Evolutionary conservation across 192 early-diverging fungal genomes (phyloP).

Genomic region (Linnemannia exigua): DNA sequence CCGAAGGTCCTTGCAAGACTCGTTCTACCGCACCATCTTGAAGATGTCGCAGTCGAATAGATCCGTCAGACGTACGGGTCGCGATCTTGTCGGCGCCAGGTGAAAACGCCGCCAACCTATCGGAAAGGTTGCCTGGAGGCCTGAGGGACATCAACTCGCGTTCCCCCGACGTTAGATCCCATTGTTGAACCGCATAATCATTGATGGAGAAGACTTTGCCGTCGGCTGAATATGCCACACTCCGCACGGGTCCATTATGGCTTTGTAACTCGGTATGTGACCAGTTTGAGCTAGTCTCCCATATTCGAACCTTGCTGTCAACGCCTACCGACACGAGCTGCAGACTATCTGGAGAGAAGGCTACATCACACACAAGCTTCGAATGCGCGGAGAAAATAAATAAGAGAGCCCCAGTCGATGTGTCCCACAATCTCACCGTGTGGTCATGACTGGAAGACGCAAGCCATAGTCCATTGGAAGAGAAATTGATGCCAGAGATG

Average conservation of each 20-base stretch:
- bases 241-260: not conserved
- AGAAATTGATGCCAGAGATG: not conserved
- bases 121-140: not conserved
- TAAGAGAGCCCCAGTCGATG: not conserved
- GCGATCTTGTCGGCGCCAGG: not conserved
- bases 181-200: not conserved
- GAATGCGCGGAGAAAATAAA: not conserved
- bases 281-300: not conserved
- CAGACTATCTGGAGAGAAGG: not conserved
- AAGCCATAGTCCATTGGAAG: not conserved
- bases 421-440: constrained; percentile 13
- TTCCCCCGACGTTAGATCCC: not conserved
- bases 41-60: not conserved
- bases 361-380: not conserved
- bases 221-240: not conserved
- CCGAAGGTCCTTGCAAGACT: not conserved
- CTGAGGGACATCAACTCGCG: not conserved
- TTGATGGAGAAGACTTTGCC: not conserved
- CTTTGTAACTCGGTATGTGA: not conserved
- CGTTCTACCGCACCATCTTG: not conserved
- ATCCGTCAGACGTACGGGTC: not conserved
- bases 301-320: not conserved
- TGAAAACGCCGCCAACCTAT: not conserved
- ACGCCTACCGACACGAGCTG: not conserved
- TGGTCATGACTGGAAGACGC: not conserved